Conservation (phyloP, 2,329 filamentous ascomycete species). For the Lachnellula arida region DNA sequence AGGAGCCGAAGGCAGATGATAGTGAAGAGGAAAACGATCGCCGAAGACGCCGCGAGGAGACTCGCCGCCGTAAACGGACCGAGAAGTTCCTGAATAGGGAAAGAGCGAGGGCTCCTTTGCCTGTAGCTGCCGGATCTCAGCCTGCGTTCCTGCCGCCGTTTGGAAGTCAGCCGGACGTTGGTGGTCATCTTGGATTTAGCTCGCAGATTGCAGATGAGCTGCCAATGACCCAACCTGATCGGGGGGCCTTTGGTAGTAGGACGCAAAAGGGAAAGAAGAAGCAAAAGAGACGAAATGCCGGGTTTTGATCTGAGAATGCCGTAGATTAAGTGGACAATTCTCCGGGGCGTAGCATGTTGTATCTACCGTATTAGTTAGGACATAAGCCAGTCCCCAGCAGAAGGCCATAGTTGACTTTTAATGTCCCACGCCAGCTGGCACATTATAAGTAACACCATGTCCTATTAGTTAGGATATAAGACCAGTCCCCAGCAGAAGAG, state of each 20-base stretch:
- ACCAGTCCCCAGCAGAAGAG: too few relatives aligned
- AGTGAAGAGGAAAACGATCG: slow-evolving; percentile 19
- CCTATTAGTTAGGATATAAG: too few relatives aligned
- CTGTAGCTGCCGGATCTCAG: slow-evolving; percentile 36
- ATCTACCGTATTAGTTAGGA: too few relatives aligned
- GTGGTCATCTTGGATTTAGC: slow-evolving; percentile 17
- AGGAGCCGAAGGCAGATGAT: slow-evolving; percentile 15
- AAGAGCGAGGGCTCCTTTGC: slow-evolving; percentile 8
- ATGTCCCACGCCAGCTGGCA: too few relatives aligned
- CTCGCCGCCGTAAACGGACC: slow-evolving; percentile 25
- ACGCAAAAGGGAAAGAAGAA: slow-evolving; percentile 39
- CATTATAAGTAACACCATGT: too few relatives aligned
- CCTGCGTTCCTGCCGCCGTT: slow-evolving; percentile 30
- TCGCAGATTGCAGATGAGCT: slow-evolving; percentile 28
- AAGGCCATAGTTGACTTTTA: too few relatives aligned
- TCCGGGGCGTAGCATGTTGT: too few relatives aligned
- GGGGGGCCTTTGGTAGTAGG: slow-evolving; percentile 44
- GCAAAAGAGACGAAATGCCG: slow-evolving; percentile 30
- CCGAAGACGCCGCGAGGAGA: slow-evolving; percentile 22
- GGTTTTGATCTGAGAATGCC: slow-evolving; percentile 19
- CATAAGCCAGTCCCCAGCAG: too few relatives aligned
- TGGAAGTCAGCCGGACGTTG: slow-evolving; percentile 26
- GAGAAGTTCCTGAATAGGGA: slow-evolving; percentile 30
- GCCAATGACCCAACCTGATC: slow-evolving; percentile 42
- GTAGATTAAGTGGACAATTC: too few relatives aligned